Base-by-base conservation (phyloP, 805 yeast species). In the Cyberlindnera americana region DNA sequence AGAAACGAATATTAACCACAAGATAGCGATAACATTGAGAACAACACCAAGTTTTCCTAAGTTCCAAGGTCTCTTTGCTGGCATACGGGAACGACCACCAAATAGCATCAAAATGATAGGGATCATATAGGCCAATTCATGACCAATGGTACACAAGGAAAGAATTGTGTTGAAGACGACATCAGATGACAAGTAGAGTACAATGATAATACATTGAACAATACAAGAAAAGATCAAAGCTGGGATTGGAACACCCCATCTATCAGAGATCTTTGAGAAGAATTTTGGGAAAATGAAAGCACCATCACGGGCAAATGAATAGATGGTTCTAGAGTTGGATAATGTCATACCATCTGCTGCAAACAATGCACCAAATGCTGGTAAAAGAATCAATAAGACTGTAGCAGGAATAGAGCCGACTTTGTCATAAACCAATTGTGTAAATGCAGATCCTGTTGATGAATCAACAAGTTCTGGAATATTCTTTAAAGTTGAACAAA, bases 221-320 rank as follows among this genome's bases (percentile, higher is more conserved):
- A 46, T 40, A 28, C 53, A 45, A 1, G 61, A 56, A 39, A 61
- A 55, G 19, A 50, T 14, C 28, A 55, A 35, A 13, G 56, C 58
- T 19, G 58, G 58, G 19, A 55, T 47, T 27, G 67, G 66, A 18
- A 54, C 60, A 27, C 56, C 55, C 38, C 51, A 56, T 11, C 22
- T 50, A 4, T 37, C 27, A 15, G 56, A 41, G 22, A 62, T 56
- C 29, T 34, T 51, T 14, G 62, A 49, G 38, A 64, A 58, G 35
- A 39, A 43, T 11, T 48, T 45, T 33, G 65, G 62, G 47, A 58
- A 61, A 30, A 63, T 60, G 35, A 60, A 51, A 8, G 63, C 65
- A 44, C 61, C 60, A 27, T 59, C 60, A 41, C 59, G 52, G n/a
- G 65, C 62, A 52, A 63, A 61, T 8, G 66, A 52, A 53, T 60